Conservation (phyloP, 345 rosid genomes). For the Heritiera fomes region DNA sequence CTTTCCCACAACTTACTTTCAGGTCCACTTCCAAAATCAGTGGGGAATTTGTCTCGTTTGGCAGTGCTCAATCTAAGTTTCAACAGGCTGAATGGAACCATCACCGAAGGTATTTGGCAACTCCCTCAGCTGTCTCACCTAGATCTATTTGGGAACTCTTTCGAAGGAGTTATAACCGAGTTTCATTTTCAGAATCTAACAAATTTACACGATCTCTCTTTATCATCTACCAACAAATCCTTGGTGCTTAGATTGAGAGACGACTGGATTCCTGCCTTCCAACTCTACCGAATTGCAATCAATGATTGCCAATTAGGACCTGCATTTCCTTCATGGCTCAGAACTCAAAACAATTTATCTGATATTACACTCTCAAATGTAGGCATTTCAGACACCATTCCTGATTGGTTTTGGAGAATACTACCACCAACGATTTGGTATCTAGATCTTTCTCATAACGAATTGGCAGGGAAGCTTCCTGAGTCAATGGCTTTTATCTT, state of each 20-base stretch:
- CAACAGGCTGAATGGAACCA: conserved; percentile 31
- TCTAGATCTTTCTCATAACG: conserved; percentile 18
- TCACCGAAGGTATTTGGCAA: conserved; percentile 32
- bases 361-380: conserved; percentile 17
- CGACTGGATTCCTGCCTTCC: conserved; percentile 41
- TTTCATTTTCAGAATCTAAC: conserved; percentile 30
- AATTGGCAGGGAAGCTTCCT: conserved; percentile 19
- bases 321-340: conserved; percentile 38
- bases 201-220: neutral
- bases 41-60: conserved; percentile 29
- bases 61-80: neutral
- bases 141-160: conserved; percentile 23
- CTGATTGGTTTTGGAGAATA: conserved; percentile 36
- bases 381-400: conserved; percentile 32
- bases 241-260: conserved; percentile 30
- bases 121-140: conserved; percentile 19
- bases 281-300: conserved; percentile 16
- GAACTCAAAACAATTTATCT: conserved; percentile 22
- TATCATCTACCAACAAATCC: conserved; percentile 19
- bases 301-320: conserved; percentile 32
- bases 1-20: no score
- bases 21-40: no score
- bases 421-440: neutral
- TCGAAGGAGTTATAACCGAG: conserved; percentile 31
- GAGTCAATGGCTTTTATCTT: neutral